These are phyloP conservation scores for Alloascoidea hylecoeti DNA, from an alignment of 805 yeast species.

Conservation along the genomic window DNA sequence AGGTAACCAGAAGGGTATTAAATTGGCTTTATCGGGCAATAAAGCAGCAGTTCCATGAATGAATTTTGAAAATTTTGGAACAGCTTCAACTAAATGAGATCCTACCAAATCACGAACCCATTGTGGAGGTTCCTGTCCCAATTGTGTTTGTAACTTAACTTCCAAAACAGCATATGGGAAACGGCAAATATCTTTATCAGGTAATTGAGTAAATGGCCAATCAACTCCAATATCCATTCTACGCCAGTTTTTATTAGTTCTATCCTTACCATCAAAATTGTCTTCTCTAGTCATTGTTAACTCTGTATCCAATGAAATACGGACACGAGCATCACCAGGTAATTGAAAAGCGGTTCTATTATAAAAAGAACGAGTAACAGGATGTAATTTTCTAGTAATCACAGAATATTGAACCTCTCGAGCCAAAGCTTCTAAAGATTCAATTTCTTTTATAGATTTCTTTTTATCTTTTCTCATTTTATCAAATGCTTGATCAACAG, in stretches of 20 bases:
- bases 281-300: conserved; percentile 97
- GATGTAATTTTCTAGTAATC: conserved; percentile 72
- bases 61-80: conserved; percentile 94
- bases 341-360: conserved; percentile 98
- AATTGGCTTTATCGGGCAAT: conserved; percentile 66
- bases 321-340: conserved; percentile 98
- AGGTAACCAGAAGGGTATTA: conserved; percentile 95
- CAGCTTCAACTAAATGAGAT: conserved; percentile 93
- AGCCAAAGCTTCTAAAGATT: conserved; percentile 83
- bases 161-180: conserved; percentile 97
- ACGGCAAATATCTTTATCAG: conserved; percentile 75
- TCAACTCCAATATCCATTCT: conserved; percentile 97
- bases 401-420: conserved; percentile 87
- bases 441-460: conserved; percentile 77
- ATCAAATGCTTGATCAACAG: conserved; percentile 83
- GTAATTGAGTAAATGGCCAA: conserved; percentile 81
- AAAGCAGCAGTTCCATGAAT: conserved; percentile 95
- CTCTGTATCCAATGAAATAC: conserved; percentile 96
- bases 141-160: conserved; percentile 92
- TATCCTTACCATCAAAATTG: conserved; percentile 82
- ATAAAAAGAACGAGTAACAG: conserved; percentile 91
- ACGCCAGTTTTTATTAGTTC: conserved; percentile 93
- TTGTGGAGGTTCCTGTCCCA: conserved; percentile 97
- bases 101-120: conserved; percentile 93
- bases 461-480: conserved; percentile 89